These are phyloP conservation scores for Phialemoniopsis sp. DNA, from an alignment of 2,329 filamentous ascomycete species.

Conservation along the genomic window DNA sequence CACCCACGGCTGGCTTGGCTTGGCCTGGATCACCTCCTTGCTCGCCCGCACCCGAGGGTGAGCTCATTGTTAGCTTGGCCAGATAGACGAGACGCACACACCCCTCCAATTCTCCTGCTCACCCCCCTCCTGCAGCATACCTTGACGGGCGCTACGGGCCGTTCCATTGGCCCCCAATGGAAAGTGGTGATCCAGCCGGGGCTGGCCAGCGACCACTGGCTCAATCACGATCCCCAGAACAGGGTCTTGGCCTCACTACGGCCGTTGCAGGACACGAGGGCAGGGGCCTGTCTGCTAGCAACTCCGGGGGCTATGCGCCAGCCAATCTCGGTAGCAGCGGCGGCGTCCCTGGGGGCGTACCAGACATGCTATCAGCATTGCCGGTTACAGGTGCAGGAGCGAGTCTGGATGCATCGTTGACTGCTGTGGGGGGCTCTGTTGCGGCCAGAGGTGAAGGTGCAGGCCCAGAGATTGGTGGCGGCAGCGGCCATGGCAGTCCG, in stretches of 20 bases:
- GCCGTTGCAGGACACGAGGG: not conserved
- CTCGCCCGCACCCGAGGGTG: too few species aligned
- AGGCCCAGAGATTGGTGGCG: not conserved
- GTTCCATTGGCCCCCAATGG: not conserved
- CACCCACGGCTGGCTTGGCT: too few species aligned
- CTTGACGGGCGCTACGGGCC: not conserved
- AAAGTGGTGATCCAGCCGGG: not conserved
- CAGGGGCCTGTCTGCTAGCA: not conserved
- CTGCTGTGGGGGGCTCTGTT: not conserved
- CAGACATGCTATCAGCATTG: not conserved
- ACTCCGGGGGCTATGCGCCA: not conserved
- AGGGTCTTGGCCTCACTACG: not conserved
- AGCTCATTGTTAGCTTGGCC: too few species aligned
- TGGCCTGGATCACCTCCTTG: too few species aligned
- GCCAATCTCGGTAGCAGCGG: not conserved
- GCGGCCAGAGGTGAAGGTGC: not conserved
- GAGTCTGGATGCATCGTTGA: not conserved
- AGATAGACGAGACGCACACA: too few species aligned
- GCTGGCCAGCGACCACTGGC: not conserved
- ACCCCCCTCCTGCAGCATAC: not conserved
- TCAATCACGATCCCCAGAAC: not conserved
- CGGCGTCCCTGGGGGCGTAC: not conserved
- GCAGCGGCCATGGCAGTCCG: too few species aligned
- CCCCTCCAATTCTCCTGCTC: not conserved
- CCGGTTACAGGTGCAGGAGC: too few species aligned